Evolutionary conservation across 257 asterid genomes (phyloP), one percentile per base, ranked within the genome.

Genomic region (Henckelia pumila): DNA sequence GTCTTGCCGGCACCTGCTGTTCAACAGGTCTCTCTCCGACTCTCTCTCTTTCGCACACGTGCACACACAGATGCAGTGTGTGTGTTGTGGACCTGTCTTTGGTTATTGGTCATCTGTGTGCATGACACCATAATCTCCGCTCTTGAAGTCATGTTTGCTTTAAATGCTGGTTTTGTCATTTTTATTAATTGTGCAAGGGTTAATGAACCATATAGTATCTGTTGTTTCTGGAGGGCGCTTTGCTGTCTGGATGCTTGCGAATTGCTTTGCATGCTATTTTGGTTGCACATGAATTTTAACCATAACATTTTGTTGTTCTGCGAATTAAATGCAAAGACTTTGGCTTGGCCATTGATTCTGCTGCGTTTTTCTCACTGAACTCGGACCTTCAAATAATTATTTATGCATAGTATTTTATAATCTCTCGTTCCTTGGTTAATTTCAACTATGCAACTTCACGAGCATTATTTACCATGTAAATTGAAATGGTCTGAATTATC

Each of bases 1-100:
- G 76, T 81, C 68, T 80, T 85, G 90, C 92, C 61, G 96, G 96
- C 89, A 80, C 95, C 59, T 87, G 83, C 92, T 85, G 69, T 75
- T 76, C 80, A 79, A 74, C 74, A 81, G 94, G 95, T 85, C 55
- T 74, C 35, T 62, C 64, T 52, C 64, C 60, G 75, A 57, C 66
- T 69, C 56, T 55, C 71, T 49, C 69, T 19, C 59, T 26, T 70
- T 17, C 53, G 40, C 68, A 35, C 17, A 35, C 16, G 16, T 11
- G 16, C 47, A 35, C 19, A 14, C 19, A 40, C 19, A 13, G n/a
- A 40, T 14, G 19, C 52, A 40, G n/a, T 14, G 52, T 28, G 17
- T 25, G 17, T 62, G 28, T 23, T 49, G 6, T 16, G 26, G 57
- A n/a, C 14, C 32, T 19, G 50, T 40, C n/a, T 60, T 19, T 55